phyloP scores from a whole-genome alignment of 2,329 filamentous ascomycete genomes.

The Laburnicola sp. region DNA sequence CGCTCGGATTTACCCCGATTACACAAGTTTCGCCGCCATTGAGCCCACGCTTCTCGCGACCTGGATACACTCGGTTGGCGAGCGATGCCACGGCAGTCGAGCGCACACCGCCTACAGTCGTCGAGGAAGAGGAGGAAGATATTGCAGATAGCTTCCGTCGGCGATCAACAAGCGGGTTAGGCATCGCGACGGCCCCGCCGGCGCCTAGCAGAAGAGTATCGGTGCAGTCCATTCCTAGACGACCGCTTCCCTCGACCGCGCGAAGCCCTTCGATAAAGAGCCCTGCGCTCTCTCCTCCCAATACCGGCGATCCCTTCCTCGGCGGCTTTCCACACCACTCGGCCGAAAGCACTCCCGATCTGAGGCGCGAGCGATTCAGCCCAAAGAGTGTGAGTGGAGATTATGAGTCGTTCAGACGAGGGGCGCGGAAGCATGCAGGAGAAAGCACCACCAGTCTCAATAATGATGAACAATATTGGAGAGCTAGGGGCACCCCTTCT shows the following conservation, averaged over 20 bases:
- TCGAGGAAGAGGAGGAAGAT: slow-evolving; percentile 41
- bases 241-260: slow-evolving; percentile 20
- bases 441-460: slow-evolving; percentile 23
- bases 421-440: slow-evolving; percentile 23
- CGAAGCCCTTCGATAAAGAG: slow-evolving; percentile 26
- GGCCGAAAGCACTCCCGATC: slow-evolving; percentile 36
- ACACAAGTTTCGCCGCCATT: slow-evolving; percentile 24
- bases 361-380: slow-evolving; percentile 38
- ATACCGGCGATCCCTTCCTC: slow-evolving; percentile 34
- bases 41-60: slow-evolving; percentile 34
- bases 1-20: slow-evolving; percentile 23
- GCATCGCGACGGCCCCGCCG: slow-evolving; percentile 32
- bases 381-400: slow-evolving; percentile 27
- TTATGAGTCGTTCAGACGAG: slow-evolving; percentile 35
- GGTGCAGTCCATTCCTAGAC: slow-evolving; percentile 30
- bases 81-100: slow-evolving; percentile 42
- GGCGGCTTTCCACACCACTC: slow-evolving; percentile 33
- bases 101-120: slow-evolving; percentile 29
- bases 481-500: slow-evolving; percentile 30
- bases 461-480: slow-evolving; percentile 35
- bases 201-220: slow-evolving; percentile 16
- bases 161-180: slow-evolving; percentile 35
- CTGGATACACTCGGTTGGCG: slow-evolving; percentile 42
- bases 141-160: slow-evolving; percentile 28
- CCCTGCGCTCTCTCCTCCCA: slow-evolving; percentile 28